Evolutionary conservation across 139 green algal species (phyloP), one percentile per base, ranked within the genome.

Genomic region (Chlorella ohadii): DNA sequence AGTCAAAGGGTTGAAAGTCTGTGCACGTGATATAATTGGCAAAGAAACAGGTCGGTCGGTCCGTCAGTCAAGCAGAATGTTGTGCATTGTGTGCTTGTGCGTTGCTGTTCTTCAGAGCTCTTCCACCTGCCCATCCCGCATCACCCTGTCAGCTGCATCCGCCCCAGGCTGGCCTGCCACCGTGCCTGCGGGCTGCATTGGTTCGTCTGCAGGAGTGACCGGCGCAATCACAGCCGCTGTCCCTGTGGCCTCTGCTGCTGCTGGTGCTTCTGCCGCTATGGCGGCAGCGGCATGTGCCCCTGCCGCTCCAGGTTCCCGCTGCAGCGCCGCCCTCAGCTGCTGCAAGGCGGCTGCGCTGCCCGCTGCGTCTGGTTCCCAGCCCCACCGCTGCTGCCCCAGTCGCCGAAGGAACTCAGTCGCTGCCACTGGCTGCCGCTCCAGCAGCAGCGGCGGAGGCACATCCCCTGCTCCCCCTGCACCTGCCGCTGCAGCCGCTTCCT

Each of bases 351-450:
- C 65, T 25, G 17, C 65, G 28, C 28, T 66, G 55, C 74, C 74
- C 0, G 51, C 55, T 11, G 55, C 74, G 36, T 63, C 36, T 41
- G 25, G 34, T 41, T 23, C 76, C 76, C 51, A 82, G 57, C 76
- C 59, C 76, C 76, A 72, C 33, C 57, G 28, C 56, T 25, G 57
- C 76, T 39, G 76, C 6, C 76, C 76, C 76, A 82, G 36, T 25
- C 59, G 36, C 20, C 57, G 59, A 25, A 82, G 36, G 20, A 39
- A 82, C 7, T 55, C 20, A 12, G 27, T 59, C 0, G 76, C 76
- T 6, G 76, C 76, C 25, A 63, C 59, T 1, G 76, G 76, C 76
- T 72, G 76, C 36, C 76, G 76, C 27, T 82, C 76, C 13, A 82
- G 59, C 25, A 82, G 76, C 36, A 82, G 76, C 12, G 59, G 57